Evolutionary conservation across 2,329 filamentous ascomycete species (phyloP), one percentile per base, ranked within the genome.

Genomic region (Aotearoamyces nothofagi): DNA sequence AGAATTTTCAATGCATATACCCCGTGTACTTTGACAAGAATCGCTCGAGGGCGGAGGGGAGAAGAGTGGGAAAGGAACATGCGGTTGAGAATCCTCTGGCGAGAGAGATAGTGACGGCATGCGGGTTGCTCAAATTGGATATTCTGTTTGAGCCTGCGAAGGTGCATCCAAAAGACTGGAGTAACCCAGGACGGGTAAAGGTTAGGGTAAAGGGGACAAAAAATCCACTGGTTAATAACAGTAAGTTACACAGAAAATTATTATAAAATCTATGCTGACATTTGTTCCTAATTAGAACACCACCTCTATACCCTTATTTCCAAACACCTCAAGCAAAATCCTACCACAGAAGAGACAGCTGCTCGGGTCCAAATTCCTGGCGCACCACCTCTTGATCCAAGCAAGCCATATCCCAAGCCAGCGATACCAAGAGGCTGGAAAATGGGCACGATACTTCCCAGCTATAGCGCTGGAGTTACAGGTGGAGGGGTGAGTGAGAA

Each of bases 111-210:
- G 78, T 84, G 24, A 77, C 81, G 49, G 87, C 86, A n/a, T 80
- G 80, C 53, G 73, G 75, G 23, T 57, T 64, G 25, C 65, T 93
- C 35, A 69, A 76, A 16, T 59, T 83, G 19, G 66, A 69, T 36
- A 75, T 78, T 24, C 73, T 90, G 5, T 78, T 94, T 51, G 90
- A 98, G 58, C 82, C 86, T 1, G 78, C 79, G 49, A 93, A 93
- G 61, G 68, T 74, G 35, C 90, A 98, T 55, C 90, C 90, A 5
- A 87, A 90, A 57, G 90, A 98, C 60, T 98, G 90, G 90, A 77
- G 78, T 32, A 98, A 98, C 58, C 90, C 90, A 9, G 90, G 90
- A 3, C 68, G 90, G 34, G 81, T 96, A 38, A 74, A 81, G 42
- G 72, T 96, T 27, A 58, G 76, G 46, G 59, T 94, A 32, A 77